Percentiles rank a stretch among this genome's conserved stretches.
Conservation (phyloP, 805 yeast genomes). For the Pichia membranifaciens region DNA sequence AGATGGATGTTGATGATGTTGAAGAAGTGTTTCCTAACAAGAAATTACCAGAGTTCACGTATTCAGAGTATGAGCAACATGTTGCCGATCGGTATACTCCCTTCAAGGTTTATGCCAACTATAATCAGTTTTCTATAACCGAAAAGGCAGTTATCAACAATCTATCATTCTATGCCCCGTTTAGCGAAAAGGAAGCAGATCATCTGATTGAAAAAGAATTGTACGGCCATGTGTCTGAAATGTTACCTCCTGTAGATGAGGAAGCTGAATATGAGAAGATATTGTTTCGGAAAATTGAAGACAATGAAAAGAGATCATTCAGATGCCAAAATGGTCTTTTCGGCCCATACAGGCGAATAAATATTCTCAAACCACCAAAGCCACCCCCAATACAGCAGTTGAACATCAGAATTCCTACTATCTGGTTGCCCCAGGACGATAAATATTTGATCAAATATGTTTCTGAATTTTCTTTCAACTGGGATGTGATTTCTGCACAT, state of each 20-base stretch:
- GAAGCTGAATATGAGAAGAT: slow-evolving; percentile 54
- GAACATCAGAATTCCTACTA: slow-evolving; percentile 82
- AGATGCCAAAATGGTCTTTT: slow-evolving; percentile 51
- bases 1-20: neutral
- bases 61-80: slow-evolving; percentile 23
- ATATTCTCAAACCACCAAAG: slow-evolving; percentile 74
- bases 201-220: slow-evolving; percentile 26
- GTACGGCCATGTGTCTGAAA: slow-evolving; percentile 55
- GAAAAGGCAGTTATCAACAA: slow-evolving; percentile 44
- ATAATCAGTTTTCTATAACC: slow-evolving; percentile 37
- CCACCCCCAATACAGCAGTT: slow-evolving; percentile 83
- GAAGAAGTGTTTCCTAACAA: neutral
- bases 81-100: slow-evolving; percentile 27
- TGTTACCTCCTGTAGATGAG: slow-evolving; percentile 60
- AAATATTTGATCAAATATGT: slow-evolving; percentile 71
- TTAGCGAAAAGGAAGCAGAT: slow-evolving; percentile 32
- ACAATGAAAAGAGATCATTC: slow-evolving; percentile 36
- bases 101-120: slow-evolving; percentile 41
- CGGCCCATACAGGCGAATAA: slow-evolving; percentile 51
- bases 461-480: slow-evolving; percentile 82
- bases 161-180: slow-evolving; percentile 43
- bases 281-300: slow-evolving; percentile 43
- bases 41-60: slow-evolving; percentile 27
- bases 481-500: slow-evolving; percentile 87
- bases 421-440: slow-evolving; percentile 96